Conservation (phyloP, 2,329 filamentous ascomycete genomes). For the Clonostachys chloroleuca region DNA sequence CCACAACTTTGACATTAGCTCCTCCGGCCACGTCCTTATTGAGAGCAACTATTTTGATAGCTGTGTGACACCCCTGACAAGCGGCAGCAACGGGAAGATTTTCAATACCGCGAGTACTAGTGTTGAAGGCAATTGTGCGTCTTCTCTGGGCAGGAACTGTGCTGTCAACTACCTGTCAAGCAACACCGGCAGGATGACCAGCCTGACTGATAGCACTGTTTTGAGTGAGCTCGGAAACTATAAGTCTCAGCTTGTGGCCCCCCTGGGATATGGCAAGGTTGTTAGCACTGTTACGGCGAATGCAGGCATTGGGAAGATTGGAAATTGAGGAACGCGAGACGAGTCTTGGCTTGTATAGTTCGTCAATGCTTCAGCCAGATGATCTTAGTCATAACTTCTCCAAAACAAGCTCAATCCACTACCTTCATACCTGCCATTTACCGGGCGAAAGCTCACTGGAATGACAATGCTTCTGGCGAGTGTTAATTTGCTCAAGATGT, state of each 20-base stretch:
- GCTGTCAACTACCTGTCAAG: neutral
- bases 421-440: no score
- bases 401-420: no score
- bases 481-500: no score
- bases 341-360: no score
- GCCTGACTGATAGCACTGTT: neutral
- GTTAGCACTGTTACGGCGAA: neutral
- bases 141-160: neutral
- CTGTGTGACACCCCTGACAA: constrained; percentile 24
- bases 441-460: no score
- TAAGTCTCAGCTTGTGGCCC: neutral
- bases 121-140: constrained; percentile 7
- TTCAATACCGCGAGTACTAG: constrained; percentile 5
- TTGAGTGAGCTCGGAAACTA: neutral
- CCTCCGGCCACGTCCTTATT: constrained; percentile 37
- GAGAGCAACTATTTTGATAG: constrained; percentile 57
- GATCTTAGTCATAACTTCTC: no score
- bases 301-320: neutral
- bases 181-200: neutral
- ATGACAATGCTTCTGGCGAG: no score
- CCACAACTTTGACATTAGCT: constrained; percentile 52
- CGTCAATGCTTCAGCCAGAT: no score
- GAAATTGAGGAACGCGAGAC: neutral
- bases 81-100: neutral
- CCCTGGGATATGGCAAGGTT: neutral